Conservation (phyloP, 495 filamentous ascomycete genomes). For the Trichoderma gamsii region DNA sequence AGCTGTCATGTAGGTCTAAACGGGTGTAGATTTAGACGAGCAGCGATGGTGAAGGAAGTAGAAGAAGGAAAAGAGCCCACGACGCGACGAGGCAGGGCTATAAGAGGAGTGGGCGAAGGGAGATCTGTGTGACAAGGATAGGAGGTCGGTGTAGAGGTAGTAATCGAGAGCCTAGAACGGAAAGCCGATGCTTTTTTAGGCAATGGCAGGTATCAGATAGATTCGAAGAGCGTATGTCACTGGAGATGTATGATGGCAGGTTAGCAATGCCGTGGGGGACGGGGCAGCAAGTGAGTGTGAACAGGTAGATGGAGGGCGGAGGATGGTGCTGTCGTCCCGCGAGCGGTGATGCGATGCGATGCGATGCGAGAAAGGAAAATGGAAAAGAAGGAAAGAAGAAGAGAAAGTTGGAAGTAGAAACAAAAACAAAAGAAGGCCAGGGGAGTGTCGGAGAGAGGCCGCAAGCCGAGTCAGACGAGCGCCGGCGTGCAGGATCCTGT, state of each 20-base stretch:
- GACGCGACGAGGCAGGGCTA: conserved; percentile 21
- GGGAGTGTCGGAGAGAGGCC: conserved; percentile 8
- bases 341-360: not conserved
- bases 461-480: conserved; percentile 13
- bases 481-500: conserved; percentile 13
- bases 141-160: not conserved
- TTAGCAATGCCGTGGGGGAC: conserved; percentile 15
- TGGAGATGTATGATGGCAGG: conserved; percentile 19
- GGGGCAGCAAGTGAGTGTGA: not conserved
- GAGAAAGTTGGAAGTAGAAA: not conserved
- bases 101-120: conserved; percentile 4
- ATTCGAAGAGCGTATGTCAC: conserved; percentile 21
- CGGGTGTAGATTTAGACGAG: conserved; percentile 12
- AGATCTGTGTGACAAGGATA: not conserved
- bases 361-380: not conserved
- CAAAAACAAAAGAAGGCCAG: conserved; percentile 6
- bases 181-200: conserved; percentile 10
- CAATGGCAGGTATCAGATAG: conserved; percentile 32
- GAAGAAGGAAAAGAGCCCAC: conserved; percentile 19
- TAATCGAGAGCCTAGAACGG: not conserved
- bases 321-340: not conserved
- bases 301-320: not conserved
- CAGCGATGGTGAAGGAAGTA: not conserved
- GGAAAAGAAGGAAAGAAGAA: not conserved
- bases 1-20: conserved; percentile 43